These are phyloP conservation scores for Neckera pumila DNA, from an alignment of 225 moss, liverwort and hornwort genomes.

Conservation along the genomic window DNA sequence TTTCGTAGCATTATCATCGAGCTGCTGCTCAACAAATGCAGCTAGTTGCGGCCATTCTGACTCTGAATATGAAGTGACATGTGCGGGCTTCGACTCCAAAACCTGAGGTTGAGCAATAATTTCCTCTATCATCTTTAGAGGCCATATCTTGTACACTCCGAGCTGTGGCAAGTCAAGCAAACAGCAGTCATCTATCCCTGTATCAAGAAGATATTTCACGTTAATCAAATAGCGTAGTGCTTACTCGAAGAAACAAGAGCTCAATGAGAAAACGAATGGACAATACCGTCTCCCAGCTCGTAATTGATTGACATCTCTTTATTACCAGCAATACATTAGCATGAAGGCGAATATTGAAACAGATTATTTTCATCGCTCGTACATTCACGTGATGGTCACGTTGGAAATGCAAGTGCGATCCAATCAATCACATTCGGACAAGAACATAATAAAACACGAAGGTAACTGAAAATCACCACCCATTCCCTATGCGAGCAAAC, in stretches of 20 bases:
- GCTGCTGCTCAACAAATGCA: constrained; percentile 47
- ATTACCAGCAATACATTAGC: background rate
- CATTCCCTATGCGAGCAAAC: background rate
- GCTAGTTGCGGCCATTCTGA: constrained; percentile 26
- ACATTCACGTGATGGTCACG: background rate
- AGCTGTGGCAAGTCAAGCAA: constrained; percentile 61
- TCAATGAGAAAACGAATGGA: background rate
- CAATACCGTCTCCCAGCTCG: background rate
- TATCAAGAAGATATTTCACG: background rate
- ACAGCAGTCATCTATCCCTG: constrained; percentile 42
- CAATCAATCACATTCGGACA: background rate
- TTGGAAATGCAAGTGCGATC: background rate
- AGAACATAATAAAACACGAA: background rate
- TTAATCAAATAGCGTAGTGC: background rate
- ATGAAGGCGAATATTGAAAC: background rate
- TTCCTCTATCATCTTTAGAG: constrained; percentile 30
- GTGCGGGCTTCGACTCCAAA: constrained; percentile 17
- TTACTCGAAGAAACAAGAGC: background rate
- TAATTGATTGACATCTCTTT: background rate
- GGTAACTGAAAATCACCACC: background rate
- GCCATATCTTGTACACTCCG: constrained; percentile 48
- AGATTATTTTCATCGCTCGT: background rate
- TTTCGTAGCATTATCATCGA: constrained; percentile 17
- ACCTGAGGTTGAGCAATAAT: constrained; percentile 2
- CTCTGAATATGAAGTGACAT: constrained; percentile 21